Percentiles rank a stretch among this genome's conserved stretches.
Evolutionary conservation across 1,139 yeast genomes (phyloP).

Genomic region (Geotrichum fermentans): DNA sequence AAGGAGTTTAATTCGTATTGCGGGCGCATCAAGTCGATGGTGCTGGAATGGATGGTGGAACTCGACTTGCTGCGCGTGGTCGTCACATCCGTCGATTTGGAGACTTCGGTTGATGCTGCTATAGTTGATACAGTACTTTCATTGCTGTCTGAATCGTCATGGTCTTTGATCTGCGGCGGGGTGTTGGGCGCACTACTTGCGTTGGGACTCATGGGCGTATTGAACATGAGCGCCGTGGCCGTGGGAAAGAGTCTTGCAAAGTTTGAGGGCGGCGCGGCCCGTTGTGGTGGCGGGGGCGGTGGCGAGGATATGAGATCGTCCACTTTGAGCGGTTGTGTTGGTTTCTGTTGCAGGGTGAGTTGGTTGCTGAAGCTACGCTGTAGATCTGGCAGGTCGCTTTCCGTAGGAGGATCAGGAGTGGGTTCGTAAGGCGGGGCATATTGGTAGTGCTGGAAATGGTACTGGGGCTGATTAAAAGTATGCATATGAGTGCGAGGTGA

Average conservation of each 20-base stretch:
- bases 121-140: not conserved
- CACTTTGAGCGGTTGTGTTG: not conserved
- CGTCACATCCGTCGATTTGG: not conserved
- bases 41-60: not conserved
- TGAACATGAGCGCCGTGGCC: not conserved
- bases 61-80: not conserved
- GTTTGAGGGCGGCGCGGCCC: not conserved
- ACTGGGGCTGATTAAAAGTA: not conserved
- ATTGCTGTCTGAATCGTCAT: too few relatives aligned
- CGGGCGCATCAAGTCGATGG: not conserved
- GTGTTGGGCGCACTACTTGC: not conserved
- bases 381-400: not conserved
- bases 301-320: not conserved
- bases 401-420: not conserved
- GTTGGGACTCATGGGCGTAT: not conserved
- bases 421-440: not conserved
- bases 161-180: too few relatives aligned
- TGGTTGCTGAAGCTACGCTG: not conserved
- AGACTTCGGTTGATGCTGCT: not conserved
- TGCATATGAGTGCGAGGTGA: not conserved
- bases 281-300: not conserved
- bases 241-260: not conserved
- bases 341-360: not conserved
- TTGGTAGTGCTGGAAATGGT: not conserved
- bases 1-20: conserved; percentile 1